Percentiles rank a stretch among this genome's conserved stretches.
phyloP scores from a whole-genome alignment of 805 yeast species.

The Komagataella phaffii region DNA sequence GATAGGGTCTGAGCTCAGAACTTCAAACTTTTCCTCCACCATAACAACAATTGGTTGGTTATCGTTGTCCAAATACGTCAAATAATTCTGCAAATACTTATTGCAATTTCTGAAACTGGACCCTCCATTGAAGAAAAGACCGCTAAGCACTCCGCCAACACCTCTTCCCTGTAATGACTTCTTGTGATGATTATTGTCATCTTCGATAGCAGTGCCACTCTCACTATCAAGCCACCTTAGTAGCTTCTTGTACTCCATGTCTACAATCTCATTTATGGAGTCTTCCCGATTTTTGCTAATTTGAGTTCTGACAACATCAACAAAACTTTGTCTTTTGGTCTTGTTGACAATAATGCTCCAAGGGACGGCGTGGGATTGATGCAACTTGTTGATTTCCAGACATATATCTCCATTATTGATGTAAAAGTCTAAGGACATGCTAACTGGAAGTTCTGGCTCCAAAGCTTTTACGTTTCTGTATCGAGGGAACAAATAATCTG shows the following conservation, averaged over 20 bases:
- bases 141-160: background rate
- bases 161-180: background rate
- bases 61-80: conserved; percentile 36
- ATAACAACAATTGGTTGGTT: conserved; percentile 35
- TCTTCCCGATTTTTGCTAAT: conserved; percentile 30
- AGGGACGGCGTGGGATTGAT: conserved; percentile 38
- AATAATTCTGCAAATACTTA: conserved; percentile 47
- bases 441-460: conserved; percentile 32
- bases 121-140: conserved; percentile 7
- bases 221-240: conserved; percentile 13
- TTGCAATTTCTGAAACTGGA: conserved; percentile 24
- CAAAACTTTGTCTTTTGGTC: conserved; percentile 32
- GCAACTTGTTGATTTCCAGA: conserved; percentile 41
- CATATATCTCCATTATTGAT: conserved; percentile 50
- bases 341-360: conserved; percentile 42
- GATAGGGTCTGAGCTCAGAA: conserved; percentile 56
- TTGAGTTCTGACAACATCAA: conserved; percentile 43
- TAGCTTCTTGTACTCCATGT: conserved; percentile 23
- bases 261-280: conserved; percentile 23
- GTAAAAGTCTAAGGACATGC: conserved; percentile 41
- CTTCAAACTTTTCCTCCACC: conserved; percentile 43
- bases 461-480: conserved; percentile 23
- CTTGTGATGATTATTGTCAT: background rate
- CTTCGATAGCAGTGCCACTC: conserved; percentile 2
- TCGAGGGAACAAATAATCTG: conserved; percentile 42